Conservation (phyloP, 164 flowering plant genomes). For the Sedum album region DNA sequence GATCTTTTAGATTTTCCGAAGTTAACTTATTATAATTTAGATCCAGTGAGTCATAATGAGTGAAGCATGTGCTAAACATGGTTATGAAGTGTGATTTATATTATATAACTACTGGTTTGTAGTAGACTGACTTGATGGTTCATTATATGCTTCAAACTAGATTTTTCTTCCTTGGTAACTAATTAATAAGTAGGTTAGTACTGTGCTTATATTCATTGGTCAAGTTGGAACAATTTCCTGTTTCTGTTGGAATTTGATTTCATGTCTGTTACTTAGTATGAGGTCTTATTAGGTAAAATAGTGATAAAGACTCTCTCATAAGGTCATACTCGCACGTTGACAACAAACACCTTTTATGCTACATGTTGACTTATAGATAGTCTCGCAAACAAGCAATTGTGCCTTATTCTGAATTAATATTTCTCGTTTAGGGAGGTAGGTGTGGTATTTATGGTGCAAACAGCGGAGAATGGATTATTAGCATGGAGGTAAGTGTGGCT, state of each 20-base stretch:
- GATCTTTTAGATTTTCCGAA: neutral
- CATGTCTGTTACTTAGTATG: neutral
- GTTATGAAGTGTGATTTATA: neutral
- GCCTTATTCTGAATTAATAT: neutral
- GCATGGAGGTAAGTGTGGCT: slow-evolving; percentile 70
- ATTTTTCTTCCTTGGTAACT: no score
- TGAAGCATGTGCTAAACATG: neutral
- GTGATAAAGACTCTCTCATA: neutral
- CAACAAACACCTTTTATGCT: neutral
- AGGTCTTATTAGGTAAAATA: neutral
- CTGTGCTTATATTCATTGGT: neutral
- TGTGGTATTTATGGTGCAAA: no score
- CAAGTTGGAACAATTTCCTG: neutral
- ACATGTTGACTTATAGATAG: neutral
- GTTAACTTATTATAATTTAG: neutral
- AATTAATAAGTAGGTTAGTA: neutral
- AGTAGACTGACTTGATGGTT: no score
- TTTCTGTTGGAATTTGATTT: neutral
- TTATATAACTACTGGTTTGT: neutral
- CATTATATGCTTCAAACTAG: no score
- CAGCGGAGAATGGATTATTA: slow-evolving; percentile 81
- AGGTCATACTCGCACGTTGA: neutral
- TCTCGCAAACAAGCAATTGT: neutral
- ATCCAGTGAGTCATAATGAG: neutral
- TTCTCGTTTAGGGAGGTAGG: slow-evolving; percentile 49